Percentiles rank a stretch among this genome's conserved stretches.
These are phyloP conservation scores for Phialemoniopsis sp. DNA, from an alignment of 2,329 filamentous ascomycete genomes.

Conservation along the genomic window DNA sequence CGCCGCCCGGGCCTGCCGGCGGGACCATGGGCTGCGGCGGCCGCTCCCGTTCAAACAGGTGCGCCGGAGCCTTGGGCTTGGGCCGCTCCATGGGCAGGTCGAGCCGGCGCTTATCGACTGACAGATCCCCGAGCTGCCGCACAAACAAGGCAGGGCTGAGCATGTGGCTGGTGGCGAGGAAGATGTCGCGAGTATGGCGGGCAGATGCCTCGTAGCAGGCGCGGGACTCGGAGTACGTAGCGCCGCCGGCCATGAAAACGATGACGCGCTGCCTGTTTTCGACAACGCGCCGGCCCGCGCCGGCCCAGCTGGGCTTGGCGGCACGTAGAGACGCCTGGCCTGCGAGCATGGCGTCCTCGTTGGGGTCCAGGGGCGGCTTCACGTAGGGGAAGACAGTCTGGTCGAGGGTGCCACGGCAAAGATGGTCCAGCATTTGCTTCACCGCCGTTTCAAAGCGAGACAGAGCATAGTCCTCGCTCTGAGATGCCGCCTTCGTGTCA, in stretches of 20 bases:
- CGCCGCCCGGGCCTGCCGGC: slow-evolving; percentile 5
- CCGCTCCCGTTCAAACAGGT: slow-evolving; percentile 72
- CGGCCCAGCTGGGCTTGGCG: slow-evolving; percentile 93
- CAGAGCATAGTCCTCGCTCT: slow-evolving; percentile 76
- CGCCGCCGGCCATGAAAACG: slow-evolving; percentile 92
- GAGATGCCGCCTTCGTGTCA: slow-evolving; percentile 49
- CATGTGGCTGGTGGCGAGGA: slow-evolving; percentile 90
- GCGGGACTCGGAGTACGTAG: slow-evolving; percentile 86
- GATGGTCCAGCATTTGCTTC: slow-evolving; percentile 76
- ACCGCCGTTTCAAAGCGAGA: slow-evolving; percentile 81
- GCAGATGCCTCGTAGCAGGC: slow-evolving; percentile 83
- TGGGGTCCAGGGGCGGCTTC: slow-evolving; percentile 62
- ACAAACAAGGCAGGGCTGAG: slow-evolving; percentile 79
- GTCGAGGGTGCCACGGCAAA: slow-evolving; percentile 65
- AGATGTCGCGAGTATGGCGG: slow-evolving; percentile 72
- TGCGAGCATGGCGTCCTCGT: slow-evolving; percentile 51
- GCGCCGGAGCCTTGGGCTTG: slow-evolving; percentile 75
- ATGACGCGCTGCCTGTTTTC: slow-evolving; percentile 90
- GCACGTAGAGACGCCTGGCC: slow-evolving; percentile 76
- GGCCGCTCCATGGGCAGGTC: slow-evolving; percentile 79
- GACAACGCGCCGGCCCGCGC: slow-evolving; percentile 65
- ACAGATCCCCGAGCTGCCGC: slow-evolving; percentile 77
- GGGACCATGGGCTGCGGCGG: slow-evolving; percentile 25
- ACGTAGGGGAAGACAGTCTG: slow-evolving; percentile 66
- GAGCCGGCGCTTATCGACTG: slow-evolving; percentile 68